phyloP scores from a whole-genome alignment of 371 early-diverging fungal genomes.

The Batkoa obscura region DNA sequence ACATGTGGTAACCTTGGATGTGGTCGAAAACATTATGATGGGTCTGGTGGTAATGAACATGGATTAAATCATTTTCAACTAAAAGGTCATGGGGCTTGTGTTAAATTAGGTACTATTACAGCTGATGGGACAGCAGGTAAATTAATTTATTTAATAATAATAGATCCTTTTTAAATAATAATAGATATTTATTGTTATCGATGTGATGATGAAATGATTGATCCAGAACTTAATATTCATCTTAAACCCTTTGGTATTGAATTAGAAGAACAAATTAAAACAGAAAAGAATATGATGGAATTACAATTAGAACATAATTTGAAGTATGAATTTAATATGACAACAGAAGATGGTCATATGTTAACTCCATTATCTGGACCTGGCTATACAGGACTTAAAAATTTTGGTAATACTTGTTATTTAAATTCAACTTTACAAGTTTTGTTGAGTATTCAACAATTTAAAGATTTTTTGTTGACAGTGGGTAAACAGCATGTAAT shows the following conservation, averaged over 20 bases:
- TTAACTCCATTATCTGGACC: conserved; percentile 69
- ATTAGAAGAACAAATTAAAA: conserved; percentile 61
- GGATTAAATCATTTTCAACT: conserved; percentile 71
- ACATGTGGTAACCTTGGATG: conserved; percentile 63
- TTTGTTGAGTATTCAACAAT: conserved; percentile 45
- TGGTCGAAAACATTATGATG: conserved; percentile 86
- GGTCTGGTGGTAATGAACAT: conserved; percentile 98
- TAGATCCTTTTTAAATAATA: neutral
- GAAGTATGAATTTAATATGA: conserved; percentile 93
- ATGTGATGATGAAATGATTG: conserved; percentile 68
- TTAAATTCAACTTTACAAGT: conserved; percentile 85
- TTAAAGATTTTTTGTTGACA: conserved; percentile 31
- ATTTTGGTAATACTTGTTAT: conserved; percentile 95
- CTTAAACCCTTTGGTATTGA: conserved; percentile 77
- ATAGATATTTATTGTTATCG: conserved; percentile 82
- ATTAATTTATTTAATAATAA: neutral
- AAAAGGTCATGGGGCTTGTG: conserved; percentile 67
- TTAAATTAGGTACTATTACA: conserved; percentile 90
- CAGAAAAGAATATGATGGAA: conserved; percentile 82
- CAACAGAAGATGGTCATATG: conserved; percentile 80
- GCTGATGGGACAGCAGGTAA: conserved; percentile 88
- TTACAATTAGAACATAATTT: conserved; percentile 90
- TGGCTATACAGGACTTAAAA: conserved; percentile 80
- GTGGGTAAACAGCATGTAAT: conserved; percentile 38
- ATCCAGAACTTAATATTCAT: conserved; percentile 59